These are phyloP conservation scores for Starmerella cellae DNA, from an alignment of 805 yeast species.

Conservation along the genomic window DNA sequence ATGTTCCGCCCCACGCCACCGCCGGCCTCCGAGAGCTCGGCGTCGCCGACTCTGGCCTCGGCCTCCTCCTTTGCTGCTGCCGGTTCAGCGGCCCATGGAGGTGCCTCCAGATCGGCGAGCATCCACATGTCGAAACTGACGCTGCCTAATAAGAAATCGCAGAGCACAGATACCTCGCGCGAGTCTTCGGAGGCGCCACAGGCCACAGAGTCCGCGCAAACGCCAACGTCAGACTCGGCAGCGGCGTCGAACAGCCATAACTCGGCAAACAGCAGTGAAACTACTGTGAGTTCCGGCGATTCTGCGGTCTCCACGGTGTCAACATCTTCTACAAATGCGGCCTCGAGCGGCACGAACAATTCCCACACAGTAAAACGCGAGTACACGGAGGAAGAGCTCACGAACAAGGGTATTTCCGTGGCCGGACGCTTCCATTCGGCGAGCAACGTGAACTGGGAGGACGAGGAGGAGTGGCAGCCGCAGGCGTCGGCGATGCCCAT, in stretches of 20 bases:
- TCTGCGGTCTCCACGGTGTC: constrained; percentile 1
- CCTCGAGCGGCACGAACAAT: background rate
- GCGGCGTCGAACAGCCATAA: no score
- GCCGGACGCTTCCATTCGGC: constrained; percentile 25
- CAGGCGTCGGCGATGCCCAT: constrained; percentile 1
- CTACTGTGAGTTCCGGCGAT: no score
- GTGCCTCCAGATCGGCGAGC: no score
- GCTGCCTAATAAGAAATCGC: background rate
- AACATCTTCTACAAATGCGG: background rate
- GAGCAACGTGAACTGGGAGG: constrained; percentile 29
- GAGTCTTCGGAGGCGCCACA: no score
- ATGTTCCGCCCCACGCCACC: constrained; percentile 20
- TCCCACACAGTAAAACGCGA: background rate
- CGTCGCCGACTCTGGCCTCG: no score
- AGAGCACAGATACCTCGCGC: background rate
- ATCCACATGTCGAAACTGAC: background rate
- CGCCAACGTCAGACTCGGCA: no score
- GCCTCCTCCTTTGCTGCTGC: no score
- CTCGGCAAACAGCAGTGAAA: no score
- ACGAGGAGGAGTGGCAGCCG: constrained; percentile 29
- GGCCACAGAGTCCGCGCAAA: no score
- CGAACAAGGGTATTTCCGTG: constrained; percentile 27
- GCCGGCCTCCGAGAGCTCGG: background rate
- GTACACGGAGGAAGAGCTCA: constrained; percentile 26
- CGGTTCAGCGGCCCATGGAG: no score